Evolutionary conservation across 768 basidiomycete genomes (phyloP).

Genomic region (Suillus plorans): DNA sequence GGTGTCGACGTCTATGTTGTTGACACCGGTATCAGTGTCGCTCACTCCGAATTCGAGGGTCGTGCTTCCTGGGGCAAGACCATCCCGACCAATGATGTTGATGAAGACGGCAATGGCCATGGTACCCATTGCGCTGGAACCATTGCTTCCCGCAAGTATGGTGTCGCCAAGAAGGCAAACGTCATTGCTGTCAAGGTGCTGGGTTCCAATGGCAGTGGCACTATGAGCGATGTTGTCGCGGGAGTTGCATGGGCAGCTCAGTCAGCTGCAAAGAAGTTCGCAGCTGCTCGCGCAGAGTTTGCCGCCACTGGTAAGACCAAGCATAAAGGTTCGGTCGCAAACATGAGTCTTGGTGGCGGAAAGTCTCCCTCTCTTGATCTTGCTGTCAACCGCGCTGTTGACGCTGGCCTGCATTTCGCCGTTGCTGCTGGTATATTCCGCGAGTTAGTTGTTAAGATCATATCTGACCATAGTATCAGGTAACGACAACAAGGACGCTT

Average conservation of each 20-base stretch:
- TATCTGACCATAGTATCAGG: conserved; percentile 35
- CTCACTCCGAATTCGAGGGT: conserved; percentile 85
- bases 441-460: not conserved
- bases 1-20: conserved; percentile 92
- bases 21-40: conserved; percentile 87
- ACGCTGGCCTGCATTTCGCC: conserved; percentile 87
- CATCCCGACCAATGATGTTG: conserved; percentile 77
- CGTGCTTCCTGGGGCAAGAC: conserved; percentile 95
- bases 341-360: conserved; percentile 97
- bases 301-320: conserved; percentile 71
- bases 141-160: conserved; percentile 90
- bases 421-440: conserved; percentile 84
- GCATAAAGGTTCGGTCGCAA: conserved; percentile 94
- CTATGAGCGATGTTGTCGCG: conserved; percentile 90
- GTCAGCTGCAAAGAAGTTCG: conserved; percentile 51
- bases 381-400: conserved; percentile 84
- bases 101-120: conserved; percentile 94
- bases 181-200: conserved; percentile 91
- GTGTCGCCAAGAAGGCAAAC: conserved; percentile 93
- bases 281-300: conserved; percentile 63
- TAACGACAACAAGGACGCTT: conserved; percentile 87
- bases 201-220: conserved; percentile 91
- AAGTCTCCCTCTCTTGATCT: conserved; percentile 84
- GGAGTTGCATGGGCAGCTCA: conserved; percentile 83
- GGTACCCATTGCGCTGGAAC: conserved; percentile 96